Base-by-base conservation (phyloP, 1,284 basidiomycete genomes). In the Grifola frondosa region DNA sequence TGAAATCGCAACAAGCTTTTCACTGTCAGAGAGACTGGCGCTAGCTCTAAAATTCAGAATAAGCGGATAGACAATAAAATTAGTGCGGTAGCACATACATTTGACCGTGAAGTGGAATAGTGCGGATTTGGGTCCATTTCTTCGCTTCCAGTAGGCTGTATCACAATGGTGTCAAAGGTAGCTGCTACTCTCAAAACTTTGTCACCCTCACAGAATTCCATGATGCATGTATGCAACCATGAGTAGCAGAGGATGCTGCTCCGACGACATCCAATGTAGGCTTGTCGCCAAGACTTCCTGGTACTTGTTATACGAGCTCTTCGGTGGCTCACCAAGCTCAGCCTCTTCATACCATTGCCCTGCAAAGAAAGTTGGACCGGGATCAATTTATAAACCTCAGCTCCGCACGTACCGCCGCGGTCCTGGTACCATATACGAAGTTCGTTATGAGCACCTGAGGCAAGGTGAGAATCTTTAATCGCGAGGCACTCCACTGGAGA, bases 401-500 rank as follows among this genome's bases (percentile, higher is more conserved):
- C n/a, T n/a, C 3, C 9, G 11, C 7, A 16, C 26, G 1, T 9
- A 17, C 19, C 28, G 22, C 28, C 19, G 24, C 15, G 25, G 5
- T 4, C 5, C 15, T 11, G 5, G 20, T 21, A 17, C 40, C 40
- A 42, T 4, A 44, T 21, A 6, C 22, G 32, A 8, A 44, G 22
- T 21, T 46, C 44, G 3, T 11, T 8, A 19, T 30, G 35, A 1
- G 44, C 44, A 5, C 44, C 44, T 4, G 44, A 41, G 3, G 34
- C 44, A 1, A 46, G 7, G 11, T 22, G 19, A 6, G 5, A 2
- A 11, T 25, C 39, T 4, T 28, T 15, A 15, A 37, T 10, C 9
- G 39, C 44, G 12, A 46, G 34, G 15, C 44, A 29, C 25, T 46
- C 44, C 0, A 46, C 30, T 2, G 44, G 44, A 37, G 23, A 37